phyloP scores from a whole-genome alignment of 805 yeast species.

The Sugiyamaella boreocaroliniensis region DNA sequence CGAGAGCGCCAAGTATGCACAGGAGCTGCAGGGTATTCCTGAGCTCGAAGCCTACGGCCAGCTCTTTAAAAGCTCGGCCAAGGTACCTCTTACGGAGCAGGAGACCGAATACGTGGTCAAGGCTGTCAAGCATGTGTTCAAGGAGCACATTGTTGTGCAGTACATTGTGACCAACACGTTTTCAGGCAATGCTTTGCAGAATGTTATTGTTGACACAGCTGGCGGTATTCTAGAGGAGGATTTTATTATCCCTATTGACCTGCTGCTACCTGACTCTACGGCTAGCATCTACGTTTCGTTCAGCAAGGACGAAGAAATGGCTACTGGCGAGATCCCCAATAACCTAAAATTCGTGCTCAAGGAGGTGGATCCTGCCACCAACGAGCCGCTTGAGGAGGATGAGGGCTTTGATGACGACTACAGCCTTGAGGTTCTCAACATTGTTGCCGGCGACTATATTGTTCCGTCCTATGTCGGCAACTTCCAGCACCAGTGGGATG shows the following conservation, averaged over 20 bases:
- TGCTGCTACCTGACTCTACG: conserved; percentile 60
- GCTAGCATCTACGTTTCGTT: conserved; percentile 78
- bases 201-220: conserved; percentile 50
- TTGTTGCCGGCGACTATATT: conserved; percentile 76
- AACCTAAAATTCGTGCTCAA: conserved; percentile 66
- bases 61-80: conserved; percentile 61
- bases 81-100: conserved; percentile 70
- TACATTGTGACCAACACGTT: conserved; percentile 81
- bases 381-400: conserved; percentile 56
- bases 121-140: conserved; percentile 77
- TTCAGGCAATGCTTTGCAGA: conserved; percentile 66
- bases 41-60: conserved; percentile 70
- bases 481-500: conserved; percentile 69
- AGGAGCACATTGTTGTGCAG: conserved; percentile 66
- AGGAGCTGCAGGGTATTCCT: conserved; percentile 62
- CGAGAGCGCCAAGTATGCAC: conserved; percentile 42
- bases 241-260: conserved; percentile 66
- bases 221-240: conserved; percentile 45
- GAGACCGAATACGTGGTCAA: conserved; percentile 90
- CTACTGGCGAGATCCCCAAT: conserved; percentile 50
- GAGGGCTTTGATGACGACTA: conserved; percentile 86
- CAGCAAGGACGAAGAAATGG: conserved; percentile 35
- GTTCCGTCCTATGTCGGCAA: conserved; percentile 70
- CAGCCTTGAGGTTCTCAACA: conserved; percentile 71
- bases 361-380: conserved; percentile 71